Conservation (phyloP, 129 eudicot species). For the Apium graveolens region DNA sequence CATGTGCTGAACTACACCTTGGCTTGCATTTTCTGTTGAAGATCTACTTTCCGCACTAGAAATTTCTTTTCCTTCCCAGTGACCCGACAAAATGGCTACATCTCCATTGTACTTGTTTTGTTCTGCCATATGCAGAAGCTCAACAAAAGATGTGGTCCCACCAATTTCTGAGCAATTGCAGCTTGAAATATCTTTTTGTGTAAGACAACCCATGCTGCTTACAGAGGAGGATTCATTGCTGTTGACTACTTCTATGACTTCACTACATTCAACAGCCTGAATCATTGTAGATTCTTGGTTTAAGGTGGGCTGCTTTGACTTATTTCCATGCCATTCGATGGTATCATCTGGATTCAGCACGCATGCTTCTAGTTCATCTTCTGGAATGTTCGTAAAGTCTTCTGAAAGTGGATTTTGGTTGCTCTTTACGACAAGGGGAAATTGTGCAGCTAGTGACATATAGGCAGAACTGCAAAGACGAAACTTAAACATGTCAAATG, state of each 20-base stretch:
- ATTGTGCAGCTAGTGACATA: slow-evolving; percentile 85
- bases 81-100: slow-evolving; percentile 18
- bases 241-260: slow-evolving; percentile 39
- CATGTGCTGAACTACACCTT: slow-evolving; percentile 28
- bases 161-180: slow-evolving; percentile 22
- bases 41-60: slow-evolving; percentile 49
- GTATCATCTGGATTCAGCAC: slow-evolving; percentile 44
- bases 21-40: slow-evolving; percentile 50
- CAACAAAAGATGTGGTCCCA: slow-evolving; percentile 41
- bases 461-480: slow-evolving; percentile 78
- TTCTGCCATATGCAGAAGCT: slow-evolving; percentile 51
- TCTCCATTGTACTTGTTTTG: slow-evolving; percentile 25
- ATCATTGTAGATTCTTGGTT: slow-evolving; percentile 28
- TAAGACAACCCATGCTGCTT: slow-evolving; percentile 17
- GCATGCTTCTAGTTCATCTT: slow-evolving; percentile 37
- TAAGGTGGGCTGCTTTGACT: slow-evolving; percentile 22
- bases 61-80: slow-evolving; percentile 28
- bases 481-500: slow-evolving; percentile 8
- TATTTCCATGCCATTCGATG: slow-evolving; percentile 31
- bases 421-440: slow-evolving; percentile 45
- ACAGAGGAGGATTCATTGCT: slow-evolving; percentile 29
- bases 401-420: slow-evolving; percentile 24
- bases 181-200: slow-evolving; percentile 30
- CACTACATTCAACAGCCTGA: slow-evolving; percentile 24
- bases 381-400: slow-evolving; percentile 25